A percentile compares a stretch with the other conserved stretches of the same genome.
Conservation (phyloP, 2,329 filamentous ascomycete genomes). For the Leptographium procerum region DNA sequence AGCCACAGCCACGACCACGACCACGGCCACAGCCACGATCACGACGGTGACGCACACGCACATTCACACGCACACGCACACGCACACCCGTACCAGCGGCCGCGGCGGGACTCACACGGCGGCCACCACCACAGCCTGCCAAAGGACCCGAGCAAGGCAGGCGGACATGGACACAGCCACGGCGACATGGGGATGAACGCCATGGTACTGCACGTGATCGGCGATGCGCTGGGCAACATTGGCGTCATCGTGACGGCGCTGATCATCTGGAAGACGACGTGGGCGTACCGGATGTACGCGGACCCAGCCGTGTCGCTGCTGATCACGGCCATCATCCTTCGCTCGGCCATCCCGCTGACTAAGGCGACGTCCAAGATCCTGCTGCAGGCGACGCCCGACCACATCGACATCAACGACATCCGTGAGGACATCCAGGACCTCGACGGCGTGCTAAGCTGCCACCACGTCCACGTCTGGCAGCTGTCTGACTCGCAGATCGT, state of each 20-base stretch:
- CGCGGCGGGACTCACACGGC: conserved; percentile 47
- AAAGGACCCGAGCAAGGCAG: conserved; percentile 54
- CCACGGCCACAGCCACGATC: conserved; percentile 16
- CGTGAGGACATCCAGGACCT: conserved; percentile 81
- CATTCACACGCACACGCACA: conserved; percentile 14
- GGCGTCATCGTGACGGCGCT: conserved; percentile 75
- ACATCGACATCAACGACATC: conserved; percentile 80
- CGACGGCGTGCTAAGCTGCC: conserved; percentile 77
- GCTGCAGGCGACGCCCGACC: conserved; percentile 83
- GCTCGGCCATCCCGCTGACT: conserved; percentile 67
- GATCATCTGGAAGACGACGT: conserved; percentile 84
- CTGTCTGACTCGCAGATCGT: conserved; percentile 90
- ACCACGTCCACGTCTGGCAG: conserved; percentile 97
- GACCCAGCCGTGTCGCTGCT: conserved; percentile 88
- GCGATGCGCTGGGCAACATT: conserved; percentile 76
- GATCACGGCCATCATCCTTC: conserved; percentile 72
- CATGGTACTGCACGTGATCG: conserved; percentile 65
- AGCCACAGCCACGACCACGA: conserved; percentile 17
- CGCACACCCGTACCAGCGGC: conserved; percentile 18
- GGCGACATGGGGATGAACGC: conserved; percentile 92
- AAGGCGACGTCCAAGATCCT: conserved; percentile 76
- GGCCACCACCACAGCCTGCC: conserved; percentile 71
- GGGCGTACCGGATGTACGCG: conserved; percentile 71
- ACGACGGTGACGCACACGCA: conserved; percentile 16
- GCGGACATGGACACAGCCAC: conserved; percentile 63